These are phyloP conservation scores for Eucalyptus tenuipes DNA, from an alignment of 345 rosid genomes.

Conservation along the genomic window DNA sequence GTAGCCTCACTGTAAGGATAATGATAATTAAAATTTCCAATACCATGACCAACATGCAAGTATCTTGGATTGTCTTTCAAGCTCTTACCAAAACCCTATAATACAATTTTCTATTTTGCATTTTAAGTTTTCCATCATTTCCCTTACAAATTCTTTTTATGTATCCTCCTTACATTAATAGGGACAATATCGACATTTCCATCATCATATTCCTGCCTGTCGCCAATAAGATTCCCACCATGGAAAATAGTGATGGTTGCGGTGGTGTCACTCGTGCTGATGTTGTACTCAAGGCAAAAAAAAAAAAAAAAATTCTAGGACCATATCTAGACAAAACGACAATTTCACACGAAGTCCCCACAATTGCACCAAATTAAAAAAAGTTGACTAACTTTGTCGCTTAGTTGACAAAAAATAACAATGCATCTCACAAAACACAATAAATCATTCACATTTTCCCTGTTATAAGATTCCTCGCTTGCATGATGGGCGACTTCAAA, in stretches of 20 bases:
- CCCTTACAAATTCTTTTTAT: background rate
- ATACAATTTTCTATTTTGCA: background rate
- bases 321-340: rapidly evolving
- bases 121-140: background rate
- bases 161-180: background rate
- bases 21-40: background rate
- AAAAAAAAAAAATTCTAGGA: background rate
- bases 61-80: background rate
- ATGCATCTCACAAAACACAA: background rate
- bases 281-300: background rate
- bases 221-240: background rate
- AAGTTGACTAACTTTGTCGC: background rate
- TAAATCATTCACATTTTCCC: background rate
- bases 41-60: background rate
- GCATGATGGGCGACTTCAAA: background rate
- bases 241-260: background rate
- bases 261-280: background rate
- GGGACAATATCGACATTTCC: background rate
- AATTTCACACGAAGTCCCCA: background rate
- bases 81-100: background rate
- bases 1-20: background rate
- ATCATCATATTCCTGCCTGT: background rate
- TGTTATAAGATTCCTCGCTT: background rate
- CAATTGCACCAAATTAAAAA: background rate
- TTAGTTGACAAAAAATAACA: background rate